Evolutionary conservation across 1,284 basidiomycete genomes (phyloP).

Genomic region (Cutaneotrichosporon arboriforme): DNA sequence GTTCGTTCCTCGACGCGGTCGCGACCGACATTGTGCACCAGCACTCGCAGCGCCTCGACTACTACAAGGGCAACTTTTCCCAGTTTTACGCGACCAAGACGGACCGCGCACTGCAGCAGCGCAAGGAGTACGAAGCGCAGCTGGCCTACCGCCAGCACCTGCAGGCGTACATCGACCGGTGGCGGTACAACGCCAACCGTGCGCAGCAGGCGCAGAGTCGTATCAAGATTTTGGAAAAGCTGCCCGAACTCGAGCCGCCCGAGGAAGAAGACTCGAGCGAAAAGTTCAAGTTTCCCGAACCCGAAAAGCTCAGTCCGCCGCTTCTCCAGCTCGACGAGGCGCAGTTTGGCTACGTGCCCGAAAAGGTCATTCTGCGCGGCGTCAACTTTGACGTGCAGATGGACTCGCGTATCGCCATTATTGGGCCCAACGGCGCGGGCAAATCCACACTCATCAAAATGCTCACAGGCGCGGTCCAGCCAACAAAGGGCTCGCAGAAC

Average conservation of each 20-base stretch:
- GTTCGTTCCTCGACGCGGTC: slow-evolving; percentile 95
- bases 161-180: slow-evolving; percentile 91
- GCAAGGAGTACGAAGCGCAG: slow-evolving; percentile 92
- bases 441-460: slow-evolving; percentile 70
- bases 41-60: slow-evolving; percentile 89
- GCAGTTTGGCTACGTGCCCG: slow-evolving; percentile 80
- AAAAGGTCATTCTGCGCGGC: slow-evolving; percentile 70
- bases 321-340: slow-evolving; percentile 90
- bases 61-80: slow-evolving; percentile 84
- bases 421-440: slow-evolving; percentile 62
- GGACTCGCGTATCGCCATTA: slow-evolving; percentile 84
- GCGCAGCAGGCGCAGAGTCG: slow-evolving; percentile 92
- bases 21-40: slow-evolving; percentile 96
- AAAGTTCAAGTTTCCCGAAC: slow-evolving; percentile 87
- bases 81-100: slow-evolving; percentile 99
- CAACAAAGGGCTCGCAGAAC: slow-evolving; percentile 73
- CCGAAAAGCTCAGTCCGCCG: slow-evolving; percentile 94
- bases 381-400: slow-evolving; percentile 87
- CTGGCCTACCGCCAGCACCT: slow-evolving; percentile 90
- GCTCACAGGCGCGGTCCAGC: slow-evolving; percentile 81
- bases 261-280: slow-evolving; percentile 81
- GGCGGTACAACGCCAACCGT: slow-evolving; percentile 91
- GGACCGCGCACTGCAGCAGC: slow-evolving; percentile 84
- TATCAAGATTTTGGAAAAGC: slow-evolving; percentile 97
- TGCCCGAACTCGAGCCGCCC: slow-evolving; percentile 88